These are phyloP conservation scores for Circinella minor DNA, from an alignment of 371 early-diverging fungal species.

Conservation along the genomic window DNA sequence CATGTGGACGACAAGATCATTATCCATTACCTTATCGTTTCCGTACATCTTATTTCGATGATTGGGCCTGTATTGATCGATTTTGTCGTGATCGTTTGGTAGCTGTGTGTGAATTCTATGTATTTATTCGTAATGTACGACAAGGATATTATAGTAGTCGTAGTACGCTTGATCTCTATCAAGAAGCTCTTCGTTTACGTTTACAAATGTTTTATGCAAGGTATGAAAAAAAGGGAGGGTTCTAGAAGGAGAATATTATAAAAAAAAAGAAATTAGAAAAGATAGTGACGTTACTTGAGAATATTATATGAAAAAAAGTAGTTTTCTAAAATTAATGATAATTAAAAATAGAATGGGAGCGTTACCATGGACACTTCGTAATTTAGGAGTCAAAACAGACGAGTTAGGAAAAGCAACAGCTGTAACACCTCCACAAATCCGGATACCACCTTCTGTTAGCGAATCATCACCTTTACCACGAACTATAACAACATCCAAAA, in stretches of 20 bases:
- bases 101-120: conserved; percentile 92
- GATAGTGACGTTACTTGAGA: neutral
- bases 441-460: conserved; percentile 28
- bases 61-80: conserved; percentile 89
- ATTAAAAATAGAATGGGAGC: conserved; percentile 46
- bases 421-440: conserved; percentile 15
- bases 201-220: conserved; percentile 90
- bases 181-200: conserved; percentile 81
- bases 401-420: conserved; percentile 23
- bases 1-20: conserved; percentile 79
- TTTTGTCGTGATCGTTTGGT: conserved; percentile 91
- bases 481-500: neutral
- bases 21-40: conserved; percentile 76
- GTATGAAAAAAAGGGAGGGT: conserved; percentile 1
- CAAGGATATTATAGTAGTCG: conserved; percentile 84
- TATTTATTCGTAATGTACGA: conserved; percentile 86
- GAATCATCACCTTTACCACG: conserved; percentile 35
- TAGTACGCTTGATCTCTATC: conserved; percentile 74
- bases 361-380: conserved; percentile 49
- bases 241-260: neutral
- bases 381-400: conserved; percentile 19
- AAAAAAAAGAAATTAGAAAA: neutral
- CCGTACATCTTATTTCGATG: conserved; percentile 74
- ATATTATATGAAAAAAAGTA: neutral
- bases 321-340: neutral